Conservation (phyloP, 768 basidiomycete species). For the Melanogaster broomeanus region DNA sequence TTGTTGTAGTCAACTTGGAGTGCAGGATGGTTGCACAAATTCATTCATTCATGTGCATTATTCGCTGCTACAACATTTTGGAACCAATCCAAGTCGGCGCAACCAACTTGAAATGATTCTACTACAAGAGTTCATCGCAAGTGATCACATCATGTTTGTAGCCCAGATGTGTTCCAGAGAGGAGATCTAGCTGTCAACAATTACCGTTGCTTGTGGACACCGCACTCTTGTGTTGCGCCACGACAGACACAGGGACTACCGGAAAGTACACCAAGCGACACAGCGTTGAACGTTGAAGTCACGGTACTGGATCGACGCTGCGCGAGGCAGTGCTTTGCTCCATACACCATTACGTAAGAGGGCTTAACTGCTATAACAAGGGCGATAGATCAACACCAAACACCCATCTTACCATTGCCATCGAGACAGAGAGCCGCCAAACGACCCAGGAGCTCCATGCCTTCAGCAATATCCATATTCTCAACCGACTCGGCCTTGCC, state of each 20-base stretch:
- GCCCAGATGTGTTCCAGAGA: constrained; percentile 17
- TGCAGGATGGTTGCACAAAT: too few relatives aligned
- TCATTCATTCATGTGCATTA: too few relatives aligned
- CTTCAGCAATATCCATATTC: constrained; percentile 30
- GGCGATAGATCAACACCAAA: constrained; percentile 8
- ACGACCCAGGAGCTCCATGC: constrained; percentile 11
- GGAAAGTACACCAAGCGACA: constrained; percentile 11
- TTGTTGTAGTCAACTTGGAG: too few relatives aligned
- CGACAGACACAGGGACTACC: constrained; percentile 12
- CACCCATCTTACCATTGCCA: constrained; percentile 4
- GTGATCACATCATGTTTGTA: neutral
- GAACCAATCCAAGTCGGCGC: neutral
- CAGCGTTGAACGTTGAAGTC: constrained; percentile 11
- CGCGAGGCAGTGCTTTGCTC: constrained; percentile 6
- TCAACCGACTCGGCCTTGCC: constrained; percentile 8
- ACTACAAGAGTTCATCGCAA: constrained; percentile 4
- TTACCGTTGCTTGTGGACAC: constrained; percentile 9
- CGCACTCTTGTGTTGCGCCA: constrained; percentile 2
- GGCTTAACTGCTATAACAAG: neutral
- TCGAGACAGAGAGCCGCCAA: neutral
- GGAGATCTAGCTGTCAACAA: neutral
- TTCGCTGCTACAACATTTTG: too few relatives aligned
- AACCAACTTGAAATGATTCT: constrained; percentile 8
- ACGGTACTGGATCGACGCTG: constrained; percentile 1
- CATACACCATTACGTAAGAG: constrained; percentile 22